phyloP scores from a whole-genome alignment of 192 early-diverging fungal genomes.

The Coemansia sp. region DNA sequence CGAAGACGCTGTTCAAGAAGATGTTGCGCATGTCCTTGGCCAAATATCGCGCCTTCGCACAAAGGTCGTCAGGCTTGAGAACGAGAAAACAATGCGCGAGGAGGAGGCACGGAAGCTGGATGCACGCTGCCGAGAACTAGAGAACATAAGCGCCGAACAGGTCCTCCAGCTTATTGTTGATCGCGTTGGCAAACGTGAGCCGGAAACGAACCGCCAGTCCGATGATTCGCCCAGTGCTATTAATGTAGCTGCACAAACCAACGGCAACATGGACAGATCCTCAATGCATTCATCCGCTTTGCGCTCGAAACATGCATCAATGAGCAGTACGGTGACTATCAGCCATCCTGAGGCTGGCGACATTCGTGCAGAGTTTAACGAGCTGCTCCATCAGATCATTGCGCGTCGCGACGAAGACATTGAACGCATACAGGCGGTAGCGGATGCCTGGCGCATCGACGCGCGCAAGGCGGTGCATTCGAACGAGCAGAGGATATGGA shows the following conservation, averaged over 20 bases:
- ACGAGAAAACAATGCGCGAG: slow-evolving; percentile 27
- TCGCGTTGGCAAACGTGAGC: slow-evolving; percentile 35
- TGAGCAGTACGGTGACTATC: slow-evolving; percentile 21
- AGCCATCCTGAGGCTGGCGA: slow-evolving; percentile 52
- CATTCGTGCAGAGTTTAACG: slow-evolving; percentile 52
- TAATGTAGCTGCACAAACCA: neutral
- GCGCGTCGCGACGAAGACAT: slow-evolving; percentile 47
- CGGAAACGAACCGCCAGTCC: slow-evolving; percentile 13
- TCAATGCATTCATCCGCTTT: slow-evolving; percentile 1
- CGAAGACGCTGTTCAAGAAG: slow-evolving; percentile 45
- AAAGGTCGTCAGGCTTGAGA: slow-evolving; percentile 30
- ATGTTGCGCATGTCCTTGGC: slow-evolving; percentile 44
- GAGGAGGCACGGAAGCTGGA: slow-evolving; percentile 24
- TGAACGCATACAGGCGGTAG: slow-evolving; percentile 43
- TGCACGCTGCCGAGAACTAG: slow-evolving; percentile 30
- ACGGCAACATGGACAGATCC: neutral
- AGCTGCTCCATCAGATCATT: slow-evolving; percentile 48
- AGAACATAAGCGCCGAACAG: slow-evolving; percentile 25
- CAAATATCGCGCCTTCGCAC: slow-evolving; percentile 44
- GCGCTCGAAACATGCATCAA: slow-evolving; percentile 17
- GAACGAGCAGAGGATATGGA: slow-evolving; percentile 36
- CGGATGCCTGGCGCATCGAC: slow-evolving; percentile 43
- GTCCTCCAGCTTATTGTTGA: slow-evolving; percentile 45
- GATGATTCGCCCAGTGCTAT: neutral
- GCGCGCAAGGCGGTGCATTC: slow-evolving; percentile 29